Base-by-base conservation (phyloP, 2,329 filamentous ascomycete species). In the Purpureocillium lavendulum region DNA sequence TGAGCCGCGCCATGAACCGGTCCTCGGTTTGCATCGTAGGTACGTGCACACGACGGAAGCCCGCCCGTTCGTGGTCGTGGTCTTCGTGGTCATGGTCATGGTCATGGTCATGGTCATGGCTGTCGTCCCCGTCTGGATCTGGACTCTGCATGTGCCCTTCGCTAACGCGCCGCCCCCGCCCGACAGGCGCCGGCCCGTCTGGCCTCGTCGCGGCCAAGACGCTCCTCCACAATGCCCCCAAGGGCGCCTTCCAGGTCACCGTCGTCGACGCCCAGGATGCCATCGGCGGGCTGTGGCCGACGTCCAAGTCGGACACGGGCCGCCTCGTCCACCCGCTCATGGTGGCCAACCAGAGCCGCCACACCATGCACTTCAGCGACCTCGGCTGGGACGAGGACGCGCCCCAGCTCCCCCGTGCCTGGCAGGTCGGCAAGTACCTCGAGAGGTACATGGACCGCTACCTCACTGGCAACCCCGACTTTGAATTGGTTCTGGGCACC, bases 231-330 rank as follows among this genome's bases (percentile, higher is more conserved):
- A 69, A 78, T 53, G 66, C 66, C 26, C 66, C 73, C 0, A 57
- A 60, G 2, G 68, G 60, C 10, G 64, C 67, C 6, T 89, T 86
- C 61, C 64, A 69, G 5, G 80, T 90, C 35, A 82, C 76, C 3
- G 58, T 94, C 17, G 85, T 83, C 51, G 87, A 94, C 36, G 64
- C 71, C 13, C 72, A 79, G 35, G 53, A 69, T 28, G 70, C 75
- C 30, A 70, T 90, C 13, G 87, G 86, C 10, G 87, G 87, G 0
- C 73, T 92, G n/a, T 94, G 87, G 87, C 81, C 82, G 4, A 62
- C 66, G 2, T 58, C 60, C 11, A 69, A 65, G 39, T 48, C 61
- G 2, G 77, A 80, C 39, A 48, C 45, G n/a, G 60, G 49, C 2
- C 69, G 75, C 3, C 62, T 75, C 30, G 62, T 82, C 13, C 77